Conservation (phyloP, 2,329 filamentous ascomycete species). For the Botrytis squamosa region DNA sequence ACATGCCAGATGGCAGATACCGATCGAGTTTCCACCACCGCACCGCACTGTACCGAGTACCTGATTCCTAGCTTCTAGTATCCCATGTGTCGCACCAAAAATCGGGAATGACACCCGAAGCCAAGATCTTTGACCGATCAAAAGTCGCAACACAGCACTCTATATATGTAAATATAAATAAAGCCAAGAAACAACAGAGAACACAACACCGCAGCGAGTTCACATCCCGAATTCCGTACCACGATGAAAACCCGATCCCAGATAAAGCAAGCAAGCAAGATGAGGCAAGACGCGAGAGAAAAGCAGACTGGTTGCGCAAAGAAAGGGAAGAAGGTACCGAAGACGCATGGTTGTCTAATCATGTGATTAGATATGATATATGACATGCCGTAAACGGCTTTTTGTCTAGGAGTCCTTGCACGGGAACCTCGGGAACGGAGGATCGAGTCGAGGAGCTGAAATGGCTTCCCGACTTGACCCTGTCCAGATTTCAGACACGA, state of each 20-base stretch:
- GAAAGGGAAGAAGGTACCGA: neutral
- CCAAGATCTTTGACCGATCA: neutral
- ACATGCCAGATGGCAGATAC: neutral
- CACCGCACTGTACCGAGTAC: neutral
- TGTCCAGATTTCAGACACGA: neutral
- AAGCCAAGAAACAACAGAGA: neutral
- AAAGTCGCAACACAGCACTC: neutral
- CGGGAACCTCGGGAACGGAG: neutral
- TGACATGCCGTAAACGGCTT: neutral
- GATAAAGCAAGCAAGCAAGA: neutral
- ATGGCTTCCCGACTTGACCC: neutral
- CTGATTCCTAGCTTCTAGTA: neutral
- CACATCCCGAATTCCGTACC: neutral
- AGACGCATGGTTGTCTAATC: neutral
- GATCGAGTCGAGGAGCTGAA: neutral
- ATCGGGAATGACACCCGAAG: neutral
- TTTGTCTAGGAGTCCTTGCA: neutral
- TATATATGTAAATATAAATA: neutral
- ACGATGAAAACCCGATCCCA: conserved; percentile 7
- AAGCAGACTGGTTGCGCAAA: neutral
- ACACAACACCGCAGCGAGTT: neutral
- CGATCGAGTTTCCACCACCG: neutral
- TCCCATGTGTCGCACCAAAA: neutral
- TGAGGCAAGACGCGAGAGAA: neutral
- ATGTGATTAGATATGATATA: conserved; percentile 5